phyloP scores from a whole-genome alignment of 2,329 filamentous ascomycete species.

The Alternaria hordeiaustralica region DNA sequence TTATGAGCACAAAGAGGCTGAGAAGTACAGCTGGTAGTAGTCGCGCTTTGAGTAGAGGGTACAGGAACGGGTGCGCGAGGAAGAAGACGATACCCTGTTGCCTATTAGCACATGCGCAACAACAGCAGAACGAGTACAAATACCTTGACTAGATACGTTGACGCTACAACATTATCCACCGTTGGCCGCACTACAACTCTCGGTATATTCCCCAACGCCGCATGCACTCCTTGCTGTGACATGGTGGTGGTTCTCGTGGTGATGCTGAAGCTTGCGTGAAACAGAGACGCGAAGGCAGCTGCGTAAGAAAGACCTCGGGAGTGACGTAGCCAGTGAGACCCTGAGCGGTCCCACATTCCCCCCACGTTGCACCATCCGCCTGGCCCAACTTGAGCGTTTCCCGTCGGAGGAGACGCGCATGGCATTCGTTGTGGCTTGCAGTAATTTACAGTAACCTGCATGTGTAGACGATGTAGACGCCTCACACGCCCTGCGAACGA shows the following conservation, averaged over 20 bases:
- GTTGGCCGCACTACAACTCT: slow-evolving; percentile 38
- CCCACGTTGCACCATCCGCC: not conserved
- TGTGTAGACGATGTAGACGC: not conserved
- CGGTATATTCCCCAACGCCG: slow-evolving; percentile 28
- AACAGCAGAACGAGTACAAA: not conserved
- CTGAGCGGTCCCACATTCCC: not conserved
- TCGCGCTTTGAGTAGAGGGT: slow-evolving; percentile 78
- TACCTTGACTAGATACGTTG: slow-evolving; percentile 44
- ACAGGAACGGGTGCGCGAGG: slow-evolving; percentile 75
- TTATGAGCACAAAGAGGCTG: slow-evolving; percentile 80
- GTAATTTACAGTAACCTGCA: not conserved
- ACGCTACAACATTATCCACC: slow-evolving; percentile 33
- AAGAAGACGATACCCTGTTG: slow-evolving; percentile 81
- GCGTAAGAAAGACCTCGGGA: not conserved
- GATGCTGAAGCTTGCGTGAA: not conserved
- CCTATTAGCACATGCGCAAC: slow-evolving; percentile 19
- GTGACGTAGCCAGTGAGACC: slow-evolving; percentile 12
- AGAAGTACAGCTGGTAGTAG: slow-evolving; percentile 82
- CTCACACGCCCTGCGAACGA: not conserved
- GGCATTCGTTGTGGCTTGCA: not conserved
- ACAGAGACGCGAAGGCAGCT: slow-evolving; percentile 5
- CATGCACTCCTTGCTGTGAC: slow-evolving; percentile 44
- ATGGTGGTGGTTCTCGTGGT: slow-evolving; percentile 26
- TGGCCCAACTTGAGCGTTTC: slow-evolving; percentile 2
- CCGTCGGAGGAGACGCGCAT: slow-evolving; percentile 5